Percentiles rank a stretch among this genome's conserved stretches.
phyloP scores from a whole-genome alignment of 495 filamentous ascomycete genomes.

The Talaromyces ruber region DNA sequence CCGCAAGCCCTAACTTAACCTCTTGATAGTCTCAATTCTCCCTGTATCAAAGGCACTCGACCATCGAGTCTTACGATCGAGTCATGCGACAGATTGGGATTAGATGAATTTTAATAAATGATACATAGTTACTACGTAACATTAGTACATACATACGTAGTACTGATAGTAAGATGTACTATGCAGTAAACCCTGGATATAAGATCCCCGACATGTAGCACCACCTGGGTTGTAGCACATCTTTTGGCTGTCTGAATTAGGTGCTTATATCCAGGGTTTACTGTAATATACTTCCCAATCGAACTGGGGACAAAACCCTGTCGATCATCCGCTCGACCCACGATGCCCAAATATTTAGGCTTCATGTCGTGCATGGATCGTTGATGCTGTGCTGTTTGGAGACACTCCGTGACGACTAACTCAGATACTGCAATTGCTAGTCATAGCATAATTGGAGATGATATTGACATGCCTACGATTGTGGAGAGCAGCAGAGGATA shows the following conservation, averaged over 20 bases:
- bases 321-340: not conserved
- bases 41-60: not conserved
- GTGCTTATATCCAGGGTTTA: too few species aligned
- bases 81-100: not conserved
- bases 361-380: not conserved
- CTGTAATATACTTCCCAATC: not conserved
- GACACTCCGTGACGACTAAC: not conserved
- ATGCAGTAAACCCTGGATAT: too few species aligned
- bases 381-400: not conserved
- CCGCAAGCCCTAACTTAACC: not conserved
- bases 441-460: not conserved
- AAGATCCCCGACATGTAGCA: too few species aligned
- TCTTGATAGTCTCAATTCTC: not conserved
- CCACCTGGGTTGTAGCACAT: too few species aligned
- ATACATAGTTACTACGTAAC: not conserved
- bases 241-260: too few species aligned
- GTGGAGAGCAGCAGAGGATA: not conserved
- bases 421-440: not conserved
- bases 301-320: not conserved
- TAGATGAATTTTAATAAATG: not conserved
- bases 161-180: not conserved
- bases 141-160: too few species aligned
- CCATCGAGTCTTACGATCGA: not conserved
- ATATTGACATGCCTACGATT: not conserved
- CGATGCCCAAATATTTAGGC: not conserved